Conservation (phyloP, 2,329 filamentous ascomycete genomes). For the Diaporthe sp. region DNA sequence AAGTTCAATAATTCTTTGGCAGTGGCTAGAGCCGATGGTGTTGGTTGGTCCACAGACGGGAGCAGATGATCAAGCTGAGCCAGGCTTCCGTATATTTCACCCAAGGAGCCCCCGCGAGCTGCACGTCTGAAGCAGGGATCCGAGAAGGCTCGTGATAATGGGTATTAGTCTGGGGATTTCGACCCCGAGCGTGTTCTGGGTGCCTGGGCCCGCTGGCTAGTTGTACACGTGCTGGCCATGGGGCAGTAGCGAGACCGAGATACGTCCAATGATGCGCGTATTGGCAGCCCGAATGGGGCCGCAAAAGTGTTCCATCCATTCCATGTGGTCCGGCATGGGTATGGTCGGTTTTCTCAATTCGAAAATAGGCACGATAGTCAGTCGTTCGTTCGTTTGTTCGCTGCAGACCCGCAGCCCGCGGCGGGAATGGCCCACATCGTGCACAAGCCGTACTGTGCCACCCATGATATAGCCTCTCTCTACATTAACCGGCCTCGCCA, state of each 20-base stretch:
- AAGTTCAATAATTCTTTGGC: no score
- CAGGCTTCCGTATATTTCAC: neutral
- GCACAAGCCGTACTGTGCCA: neutral
- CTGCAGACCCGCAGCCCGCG: neutral
- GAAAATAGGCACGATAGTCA: neutral
- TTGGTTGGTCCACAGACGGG: neutral
- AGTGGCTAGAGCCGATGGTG: neutral
- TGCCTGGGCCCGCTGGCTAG: neutral
- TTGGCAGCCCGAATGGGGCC: neutral
- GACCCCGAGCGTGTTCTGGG: neutral
- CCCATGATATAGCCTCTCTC: neutral
- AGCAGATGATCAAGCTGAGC: neutral
- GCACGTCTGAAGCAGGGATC: neutral
- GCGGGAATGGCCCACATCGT: neutral
- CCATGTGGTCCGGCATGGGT: neutral
- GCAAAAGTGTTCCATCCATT: neutral
- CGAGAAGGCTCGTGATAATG: conserved; percentile 1
- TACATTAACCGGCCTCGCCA: neutral
- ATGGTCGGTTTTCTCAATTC: neutral
- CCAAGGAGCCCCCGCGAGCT: neutral
- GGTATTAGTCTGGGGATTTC: neutral
- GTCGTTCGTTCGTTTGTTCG: neutral
- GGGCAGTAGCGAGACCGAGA: neutral
- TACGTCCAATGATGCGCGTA: neutral
- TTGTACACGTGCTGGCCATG: neutral